Conservation (phyloP, 1,284 basidiomycete genomes). For the Athelia sp. region DNA sequence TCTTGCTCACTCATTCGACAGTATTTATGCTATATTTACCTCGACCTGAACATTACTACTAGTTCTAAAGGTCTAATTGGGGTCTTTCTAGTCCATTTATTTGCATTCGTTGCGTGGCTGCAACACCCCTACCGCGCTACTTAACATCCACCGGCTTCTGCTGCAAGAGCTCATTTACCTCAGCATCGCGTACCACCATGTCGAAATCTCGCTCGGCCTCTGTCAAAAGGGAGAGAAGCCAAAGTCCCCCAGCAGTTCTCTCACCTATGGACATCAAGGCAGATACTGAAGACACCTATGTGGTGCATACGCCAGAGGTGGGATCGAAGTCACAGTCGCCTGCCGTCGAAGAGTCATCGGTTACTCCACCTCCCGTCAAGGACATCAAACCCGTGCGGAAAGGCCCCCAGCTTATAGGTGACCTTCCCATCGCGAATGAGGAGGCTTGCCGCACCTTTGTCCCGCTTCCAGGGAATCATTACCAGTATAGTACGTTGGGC, state of each 20-base stretch:
- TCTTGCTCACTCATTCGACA: slow-evolving; percentile 5
- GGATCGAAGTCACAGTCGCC: slow-evolving; percentile 6
- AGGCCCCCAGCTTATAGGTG: slow-evolving; percentile 62
- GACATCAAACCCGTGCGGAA: slow-evolving; percentile 20
- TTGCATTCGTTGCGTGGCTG: not conserved
- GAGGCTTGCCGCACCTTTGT: slow-evolving; percentile 74
- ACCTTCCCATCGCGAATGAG: slow-evolving; percentile 73
- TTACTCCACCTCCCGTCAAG: not conserved
- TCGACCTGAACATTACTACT: not conserved
- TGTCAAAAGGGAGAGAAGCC: slow-evolving; percentile 14
- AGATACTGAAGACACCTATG: slow-evolving; percentile 7
- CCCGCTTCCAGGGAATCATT: slow-evolving; percentile 76
- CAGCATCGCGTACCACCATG: slow-evolving; percentile 20
- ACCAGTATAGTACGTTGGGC: slow-evolving; percentile 86
- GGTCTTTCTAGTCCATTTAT: not conserved
- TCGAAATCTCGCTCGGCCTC: slow-evolving; percentile 21
- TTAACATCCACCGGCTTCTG: slow-evolving; percentile 11
- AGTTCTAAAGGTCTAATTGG: not conserved
- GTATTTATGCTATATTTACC: not conserved
- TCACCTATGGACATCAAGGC: slow-evolving; percentile 7
- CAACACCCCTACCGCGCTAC: slow-evolving; percentile 1
- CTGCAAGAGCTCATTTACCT: slow-evolving; percentile 6
- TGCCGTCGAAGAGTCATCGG: not conserved
- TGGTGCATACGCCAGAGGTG: not conserved
- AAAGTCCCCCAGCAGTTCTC: slow-evolving; percentile 17